Evolutionary conservation across 495 filamentous ascomycete species (phyloP), one percentile per base, ranked within the genome.

Genomic region (Gamarada debralockiae): DNA sequence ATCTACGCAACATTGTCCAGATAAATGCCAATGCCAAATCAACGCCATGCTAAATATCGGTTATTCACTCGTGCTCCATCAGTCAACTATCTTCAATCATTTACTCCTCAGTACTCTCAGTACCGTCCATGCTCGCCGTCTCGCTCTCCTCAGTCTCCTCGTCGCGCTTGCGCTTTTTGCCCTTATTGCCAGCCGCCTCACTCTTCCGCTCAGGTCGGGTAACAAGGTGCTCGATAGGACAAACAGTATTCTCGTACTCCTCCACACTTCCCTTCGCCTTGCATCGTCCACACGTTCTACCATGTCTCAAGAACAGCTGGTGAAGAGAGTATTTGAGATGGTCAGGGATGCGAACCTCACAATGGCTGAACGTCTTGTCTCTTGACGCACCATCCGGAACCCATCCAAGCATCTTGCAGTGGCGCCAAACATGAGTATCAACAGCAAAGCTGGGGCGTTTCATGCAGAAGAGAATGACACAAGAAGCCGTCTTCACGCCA

Each of bases 401-500:
- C 93, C 93, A 98, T 13, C 83, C 81, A 0, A 98, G 79, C 84
- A 90, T 96, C 50, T 82, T 84, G 61, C 81, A 83, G 50, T 96
- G 79, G 17, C 89, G 82, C 63, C 84, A 84, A 55, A 93, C 89
- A 58, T 92, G 89, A 0, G 89, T 95, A 59, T 93, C 89, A 1
- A 95, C 89, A 0, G 90, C 89, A 60, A 92, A 92, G 64, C 83
- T 85, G 0, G 88, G 85, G 12, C 80, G 78, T 56, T 80, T 80
- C 21, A 95, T 76, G 60, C 87, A 91, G 65, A 95, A 95, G 2
- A 92, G 73, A 12, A 86, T 68, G 13, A 92, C 87, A 57, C 93
- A 98, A 7, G 89, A 85, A 3, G 92, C 87, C 0, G 92, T 96
- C 70, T 98, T 98, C 48, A 89, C 83, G 0, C 92, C 93, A 53